Evolutionary conservation across 2,329 filamentous ascomycete genomes (phyloP), one percentile per base, ranked within the genome.

Genomic region (Cercospora sp.): DNA sequence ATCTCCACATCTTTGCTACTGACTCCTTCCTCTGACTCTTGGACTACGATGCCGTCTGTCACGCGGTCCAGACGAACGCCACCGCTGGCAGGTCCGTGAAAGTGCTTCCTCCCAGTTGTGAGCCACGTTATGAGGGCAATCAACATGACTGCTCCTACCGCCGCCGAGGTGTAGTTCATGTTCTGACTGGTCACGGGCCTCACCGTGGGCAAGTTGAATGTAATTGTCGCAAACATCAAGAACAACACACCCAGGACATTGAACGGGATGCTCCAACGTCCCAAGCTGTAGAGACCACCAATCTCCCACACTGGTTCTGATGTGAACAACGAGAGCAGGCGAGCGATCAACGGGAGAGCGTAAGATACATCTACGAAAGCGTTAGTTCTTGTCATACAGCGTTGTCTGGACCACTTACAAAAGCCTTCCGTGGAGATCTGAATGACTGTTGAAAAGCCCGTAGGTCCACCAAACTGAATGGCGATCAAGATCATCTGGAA

Each of bases 121-220:
- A 86, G 67, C 86, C 85, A 87, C 1, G 83, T 87, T 2, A 83
- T 72, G 1, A 80, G 51, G 16, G 81, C 83, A 18, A 88, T 78
- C 5, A 86, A 67, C 74, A 83, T 85, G 45, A 87, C 83, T 1
- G 85, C 78, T 0, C 85, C 86, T 31, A 87, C 82, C 0, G 86
- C 86, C 0, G 86, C 86, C 23, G 81, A 83, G 0, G 84, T 87
- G 70, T 87, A 87, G 67, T 87, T 88, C 68, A 87, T 88, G 39
- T 85, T 86, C 28, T 85, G 80, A 36, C 79, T 79, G 1, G 78
- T 80, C n/a, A 88, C 84, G 0, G 86, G 86, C 6, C 75, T 81
- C 0, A 80, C 73, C 0, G 80, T 82, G 0, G 86, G 86, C 65
- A 87, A 85, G 66, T 87, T 87, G 73, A 87, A 87, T 0, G 85